Evolutionary conservation across 2,329 filamentous ascomycete genomes (phyloP).

Genomic region (Paracorniculantispora psalliotae): DNA sequence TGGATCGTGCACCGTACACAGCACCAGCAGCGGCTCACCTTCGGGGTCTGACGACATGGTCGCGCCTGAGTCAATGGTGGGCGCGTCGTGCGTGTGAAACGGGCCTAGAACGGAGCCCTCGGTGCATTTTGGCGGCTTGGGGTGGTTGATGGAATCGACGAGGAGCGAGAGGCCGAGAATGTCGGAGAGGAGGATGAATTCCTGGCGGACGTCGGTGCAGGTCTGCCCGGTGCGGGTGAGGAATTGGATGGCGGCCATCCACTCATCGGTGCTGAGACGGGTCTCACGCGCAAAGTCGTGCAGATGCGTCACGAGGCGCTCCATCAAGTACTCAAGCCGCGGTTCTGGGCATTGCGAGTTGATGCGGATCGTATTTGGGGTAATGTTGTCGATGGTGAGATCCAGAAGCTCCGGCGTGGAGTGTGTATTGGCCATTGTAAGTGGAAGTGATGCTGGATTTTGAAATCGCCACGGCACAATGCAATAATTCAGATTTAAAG

Average conservation of each 20-base stretch:
- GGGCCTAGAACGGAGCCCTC: constrained; percentile 75
- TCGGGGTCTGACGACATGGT: constrained; percentile 58
- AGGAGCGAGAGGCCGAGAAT: constrained; percentile 69
- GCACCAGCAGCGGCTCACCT: constrained; percentile 60
- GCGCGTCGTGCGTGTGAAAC: constrained; percentile 72
- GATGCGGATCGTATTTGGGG: constrained; percentile 63
- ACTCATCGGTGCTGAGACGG: constrained; percentile 65
- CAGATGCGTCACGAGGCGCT: constrained; percentile 64
- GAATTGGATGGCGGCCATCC: constrained; percentile 67
- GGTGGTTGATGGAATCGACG: constrained; percentile 72
- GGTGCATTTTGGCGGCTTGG: constrained; percentile 61
- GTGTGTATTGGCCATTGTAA: background rate
- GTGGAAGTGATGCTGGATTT: no score
- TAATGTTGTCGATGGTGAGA: constrained; percentile 70
- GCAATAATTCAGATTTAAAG: no score
- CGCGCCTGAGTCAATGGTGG: constrained; percentile 45
- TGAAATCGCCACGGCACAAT: no score
- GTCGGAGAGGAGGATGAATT: constrained; percentile 74
- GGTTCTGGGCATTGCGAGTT: constrained; percentile 61
- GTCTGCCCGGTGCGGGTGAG: constrained; percentile 64
- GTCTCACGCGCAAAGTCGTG: constrained; percentile 76
- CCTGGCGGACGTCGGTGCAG: constrained; percentile 62
- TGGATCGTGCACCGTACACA: constrained; percentile 62
- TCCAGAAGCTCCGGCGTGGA: constrained; percentile 30
- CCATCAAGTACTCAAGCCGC: constrained; percentile 63